Percentiles rank a stretch among this genome's conserved stretches.
These are phyloP conservation scores for Cornus controversa DNA, from an alignment of 148 eudicot genomes.

Conservation along the genomic window DNA sequence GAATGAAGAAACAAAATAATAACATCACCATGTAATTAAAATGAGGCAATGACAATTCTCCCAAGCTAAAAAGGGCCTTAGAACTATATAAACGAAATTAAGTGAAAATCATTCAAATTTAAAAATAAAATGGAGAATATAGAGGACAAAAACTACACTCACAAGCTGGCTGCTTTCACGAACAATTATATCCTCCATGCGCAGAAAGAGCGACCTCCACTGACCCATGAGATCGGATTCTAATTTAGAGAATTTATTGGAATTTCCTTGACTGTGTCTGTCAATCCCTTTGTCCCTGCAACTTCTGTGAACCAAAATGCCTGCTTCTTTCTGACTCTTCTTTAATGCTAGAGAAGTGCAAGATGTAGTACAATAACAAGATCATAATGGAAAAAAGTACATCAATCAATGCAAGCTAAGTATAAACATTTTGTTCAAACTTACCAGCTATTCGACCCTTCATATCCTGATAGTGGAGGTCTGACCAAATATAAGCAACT, in stretches of 20 bases:
- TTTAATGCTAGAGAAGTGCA: constrained; percentile 37
- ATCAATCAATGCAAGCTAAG: not conserved
- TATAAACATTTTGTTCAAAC: not conserved
- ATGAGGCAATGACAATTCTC: no score
- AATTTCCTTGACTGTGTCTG: constrained; percentile 33
- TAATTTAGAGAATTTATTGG: constrained; percentile 17
- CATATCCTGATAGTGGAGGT: constrained; percentile 77
- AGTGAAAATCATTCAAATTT: not conserved
- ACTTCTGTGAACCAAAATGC: constrained; percentile 50
- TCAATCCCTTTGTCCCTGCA: constrained; percentile 28
- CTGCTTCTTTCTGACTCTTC: constrained; percentile 75
- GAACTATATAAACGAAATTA: no score
- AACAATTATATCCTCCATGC: constrained; percentile 48
- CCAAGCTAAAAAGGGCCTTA: no score
- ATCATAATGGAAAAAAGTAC: not conserved
- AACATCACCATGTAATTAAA: no score
- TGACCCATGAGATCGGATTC: constrained; percentile 58
- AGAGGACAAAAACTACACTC: constrained; percentile 18
- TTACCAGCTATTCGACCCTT: constrained; percentile 75
- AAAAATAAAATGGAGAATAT: not conserved
- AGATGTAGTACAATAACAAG: not conserved
- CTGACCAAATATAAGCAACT: constrained; percentile 86
- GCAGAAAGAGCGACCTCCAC: constrained; percentile 77
- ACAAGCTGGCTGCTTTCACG: constrained; percentile 76
- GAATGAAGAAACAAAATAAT: no score